phyloP scores from a whole-genome alignment of 495 filamentous ascomycete genomes.

The Chaetomidium leptoderma region DNA sequence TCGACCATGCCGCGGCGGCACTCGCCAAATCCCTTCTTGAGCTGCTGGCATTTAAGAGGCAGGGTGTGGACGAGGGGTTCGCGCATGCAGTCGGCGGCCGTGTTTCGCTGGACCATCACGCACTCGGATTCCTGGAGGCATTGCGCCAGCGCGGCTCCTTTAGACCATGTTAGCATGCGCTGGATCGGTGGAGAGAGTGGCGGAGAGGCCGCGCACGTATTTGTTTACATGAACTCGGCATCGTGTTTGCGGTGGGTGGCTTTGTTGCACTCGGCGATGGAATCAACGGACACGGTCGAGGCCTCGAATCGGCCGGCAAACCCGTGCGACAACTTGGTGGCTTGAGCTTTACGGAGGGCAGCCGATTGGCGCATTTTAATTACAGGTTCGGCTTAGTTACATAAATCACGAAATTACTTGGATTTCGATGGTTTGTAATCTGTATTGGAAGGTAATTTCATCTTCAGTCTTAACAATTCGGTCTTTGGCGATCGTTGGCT shows the following conservation, averaged over 20 bases:
- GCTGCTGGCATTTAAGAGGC: constrained; percentile 83
- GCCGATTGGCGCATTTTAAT: not conserved
- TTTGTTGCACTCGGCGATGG: constrained; percentile 2
- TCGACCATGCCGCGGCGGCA: constrained; percentile 96
- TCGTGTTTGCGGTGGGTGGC: constrained; percentile 41
- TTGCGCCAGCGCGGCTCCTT: constrained; percentile 84
- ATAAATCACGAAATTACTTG: no score
- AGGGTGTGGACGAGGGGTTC: constrained; percentile 71
- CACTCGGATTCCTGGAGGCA: constrained; percentile 96
- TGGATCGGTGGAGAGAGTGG: not conserved
- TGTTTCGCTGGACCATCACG: constrained; percentile 84
- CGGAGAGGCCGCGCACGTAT: constrained; percentile 57
- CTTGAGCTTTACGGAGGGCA: not conserved
- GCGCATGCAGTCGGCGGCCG: constrained; percentile 80
- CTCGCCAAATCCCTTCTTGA: constrained; percentile 85
- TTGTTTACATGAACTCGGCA: constrained; percentile 96
- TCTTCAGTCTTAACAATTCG: no score
- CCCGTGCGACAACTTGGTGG: not conserved
- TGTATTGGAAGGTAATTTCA: no score
- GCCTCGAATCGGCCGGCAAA: not conserved
- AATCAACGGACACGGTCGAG: not conserved
- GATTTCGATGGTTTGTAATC: no score
- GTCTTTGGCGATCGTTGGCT: no score
- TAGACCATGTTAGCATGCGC: not conserved
- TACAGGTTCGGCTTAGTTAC: no score